phyloP scores from a whole-genome alignment of 192 early-diverging fungal species.

The Gryganskiella cystojenkinii region DNA sequence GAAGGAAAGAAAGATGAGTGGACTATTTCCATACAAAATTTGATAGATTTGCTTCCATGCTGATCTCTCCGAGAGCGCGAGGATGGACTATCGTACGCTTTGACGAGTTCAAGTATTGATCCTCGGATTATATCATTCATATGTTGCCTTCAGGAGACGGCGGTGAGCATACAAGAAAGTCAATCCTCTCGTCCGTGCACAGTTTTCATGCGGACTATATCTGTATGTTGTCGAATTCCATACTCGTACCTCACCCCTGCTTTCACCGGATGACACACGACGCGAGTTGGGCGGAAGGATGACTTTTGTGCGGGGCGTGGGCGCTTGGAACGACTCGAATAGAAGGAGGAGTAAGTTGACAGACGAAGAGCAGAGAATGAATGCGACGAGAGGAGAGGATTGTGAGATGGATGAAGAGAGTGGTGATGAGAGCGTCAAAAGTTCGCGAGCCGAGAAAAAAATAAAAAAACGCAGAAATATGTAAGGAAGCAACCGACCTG shows the following conservation, averaged over 20 bases:
- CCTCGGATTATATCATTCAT: no score
- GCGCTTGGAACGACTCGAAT: neutral
- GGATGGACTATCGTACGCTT: no score
- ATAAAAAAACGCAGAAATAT: neutral
- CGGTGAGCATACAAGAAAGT: no score
- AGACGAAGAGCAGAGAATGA: neutral
- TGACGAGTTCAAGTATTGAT: no score
- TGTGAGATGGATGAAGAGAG: neutral
- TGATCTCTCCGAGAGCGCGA: no score
- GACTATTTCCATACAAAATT: no score
- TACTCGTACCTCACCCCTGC: neutral
- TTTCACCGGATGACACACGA: neutral
- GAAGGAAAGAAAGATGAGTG: neutral
- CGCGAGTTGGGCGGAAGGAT: no score
- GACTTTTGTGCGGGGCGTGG: neutral
- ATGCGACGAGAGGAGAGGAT: neutral
- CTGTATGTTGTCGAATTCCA: neutral
- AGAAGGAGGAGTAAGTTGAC: no score
- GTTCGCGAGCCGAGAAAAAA: neutral
- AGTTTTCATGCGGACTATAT: no score
- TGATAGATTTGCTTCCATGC: no score
- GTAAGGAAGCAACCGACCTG: neutral
- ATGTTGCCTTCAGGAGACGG: no score
- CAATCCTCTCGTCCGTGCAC: no score
- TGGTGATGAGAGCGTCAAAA: neutral